Evolutionary conservation across 1,284 basidiomycete genomes (phyloP).

Genomic region (Cutaneotrichosporon cutaneum): DNA sequence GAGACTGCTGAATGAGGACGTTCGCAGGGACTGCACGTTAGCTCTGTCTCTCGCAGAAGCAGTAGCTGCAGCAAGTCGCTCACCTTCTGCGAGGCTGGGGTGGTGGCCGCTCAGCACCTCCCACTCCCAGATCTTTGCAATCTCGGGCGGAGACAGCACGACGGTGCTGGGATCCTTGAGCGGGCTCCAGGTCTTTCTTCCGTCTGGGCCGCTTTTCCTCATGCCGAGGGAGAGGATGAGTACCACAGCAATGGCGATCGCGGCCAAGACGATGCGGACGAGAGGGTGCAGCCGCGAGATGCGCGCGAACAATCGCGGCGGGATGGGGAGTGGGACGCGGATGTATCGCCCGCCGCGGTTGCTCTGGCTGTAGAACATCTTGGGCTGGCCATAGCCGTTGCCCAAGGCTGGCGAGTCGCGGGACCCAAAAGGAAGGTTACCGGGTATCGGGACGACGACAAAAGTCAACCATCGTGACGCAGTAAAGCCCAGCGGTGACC

Average conservation of each 20-base stretch:
- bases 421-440: constrained; percentile 26
- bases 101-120: constrained; percentile 87
- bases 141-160: constrained; percentile 70
- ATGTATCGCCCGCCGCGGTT: constrained; percentile 27
- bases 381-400: constrained; percentile 22
- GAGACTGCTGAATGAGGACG: constrained; percentile 61
- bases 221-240: constrained; percentile 59
- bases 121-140: constrained; percentile 88
- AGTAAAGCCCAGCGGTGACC: neutral
- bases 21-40: constrained; percentile 65
- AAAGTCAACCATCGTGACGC: constrained; percentile 41
- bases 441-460: constrained; percentile 47
- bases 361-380: constrained; percentile 15
- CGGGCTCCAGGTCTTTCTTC: constrained; percentile 61
- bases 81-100: constrained; percentile 72
- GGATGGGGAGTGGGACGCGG: constrained; percentile 60
- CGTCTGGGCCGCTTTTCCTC: constrained; percentile 46
- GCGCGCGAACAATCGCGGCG: constrained; percentile 57
- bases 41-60: neutral
- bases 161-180: constrained; percentile 71
- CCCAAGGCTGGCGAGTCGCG: constrained; percentile 18
- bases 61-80: constrained; percentile 43
- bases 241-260: constrained; percentile 57
- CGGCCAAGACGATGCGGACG: constrained; percentile 58
- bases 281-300: constrained; percentile 58